Evolutionary conservation across 352 stramenopile species (phyloP).

Genomic region (Pythium aquatile): DNA sequence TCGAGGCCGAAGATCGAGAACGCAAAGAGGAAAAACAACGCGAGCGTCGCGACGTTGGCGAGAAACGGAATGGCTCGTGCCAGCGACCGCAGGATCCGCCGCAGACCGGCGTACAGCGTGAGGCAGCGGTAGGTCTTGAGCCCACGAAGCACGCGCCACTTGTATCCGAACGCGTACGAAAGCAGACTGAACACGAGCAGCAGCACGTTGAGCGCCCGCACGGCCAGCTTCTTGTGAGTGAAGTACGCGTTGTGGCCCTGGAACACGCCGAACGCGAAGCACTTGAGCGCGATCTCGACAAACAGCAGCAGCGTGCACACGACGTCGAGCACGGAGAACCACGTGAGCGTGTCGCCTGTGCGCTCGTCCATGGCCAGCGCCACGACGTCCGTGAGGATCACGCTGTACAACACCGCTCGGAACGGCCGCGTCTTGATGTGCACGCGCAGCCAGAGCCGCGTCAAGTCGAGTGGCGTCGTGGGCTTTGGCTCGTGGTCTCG

Average conservation of each 20-base stretch:
- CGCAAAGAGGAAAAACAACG: constrained; percentile 70
- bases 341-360: constrained; percentile 23
- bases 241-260: constrained; percentile 49
- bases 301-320: constrained; percentile 57
- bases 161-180: constrained; percentile 32
- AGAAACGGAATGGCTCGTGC: constrained; percentile 69
- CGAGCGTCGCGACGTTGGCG: constrained; percentile 68
- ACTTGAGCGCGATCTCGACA: constrained; percentile 59
- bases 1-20: constrained; percentile 81
- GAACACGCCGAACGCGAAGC: constrained; percentile 50
- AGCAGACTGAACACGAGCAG: constrained; percentile 51
- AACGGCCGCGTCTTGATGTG: constrained; percentile 51
- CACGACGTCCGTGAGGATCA: constrained; percentile 51
- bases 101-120: constrained; percentile 60
- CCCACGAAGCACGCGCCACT: constrained; percentile 55
- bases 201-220: constrained; percentile 51
- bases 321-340: constrained; percentile 40
- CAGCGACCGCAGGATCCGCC: constrained; percentile 66
- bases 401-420: constrained; percentile 38
- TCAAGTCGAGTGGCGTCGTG: constrained; percentile 1
- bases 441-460: constrained; percentile 29
- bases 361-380: constrained; percentile 63
- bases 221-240: constrained; percentile 32
- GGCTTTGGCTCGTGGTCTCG: not conserved
- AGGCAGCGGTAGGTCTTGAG: constrained; percentile 69